A percentile compares a stretch with the other conserved stretches of the same genome.
Conservation (phyloP, 352 stramenopile species). For the Phytopythium kandeliae region DNA sequence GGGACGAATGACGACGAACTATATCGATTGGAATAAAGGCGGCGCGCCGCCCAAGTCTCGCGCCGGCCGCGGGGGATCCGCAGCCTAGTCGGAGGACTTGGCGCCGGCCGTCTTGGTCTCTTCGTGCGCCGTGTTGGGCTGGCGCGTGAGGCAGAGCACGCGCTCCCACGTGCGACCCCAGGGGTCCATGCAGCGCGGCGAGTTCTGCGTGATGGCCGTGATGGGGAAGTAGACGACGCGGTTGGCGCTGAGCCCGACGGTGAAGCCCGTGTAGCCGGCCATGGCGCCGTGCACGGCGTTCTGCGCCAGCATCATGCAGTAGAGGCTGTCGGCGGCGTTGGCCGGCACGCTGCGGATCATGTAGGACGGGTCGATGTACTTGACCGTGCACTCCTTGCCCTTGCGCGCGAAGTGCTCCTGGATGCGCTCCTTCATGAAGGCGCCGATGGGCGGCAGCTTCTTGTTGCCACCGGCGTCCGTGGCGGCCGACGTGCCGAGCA, state of each 20-base stretch:
- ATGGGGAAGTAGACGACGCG: constrained; percentile 91
- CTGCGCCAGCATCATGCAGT: constrained; percentile 97
- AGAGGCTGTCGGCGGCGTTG: constrained; percentile 92
- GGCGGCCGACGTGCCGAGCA: constrained; percentile 89
- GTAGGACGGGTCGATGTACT: constrained; percentile 97
- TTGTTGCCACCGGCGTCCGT: constrained; percentile 93
- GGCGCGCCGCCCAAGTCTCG: too few species aligned
- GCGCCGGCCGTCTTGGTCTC: constrained; percentile 37
- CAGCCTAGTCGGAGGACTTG: constrained; percentile 58
- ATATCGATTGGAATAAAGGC: too few species aligned
- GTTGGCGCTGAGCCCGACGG: constrained; percentile 97
- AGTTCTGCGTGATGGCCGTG: constrained; percentile 82
- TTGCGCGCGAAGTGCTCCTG: constrained; percentile 91
- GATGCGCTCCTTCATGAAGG: constrained; percentile 96
- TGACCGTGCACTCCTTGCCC: constrained; percentile 89
- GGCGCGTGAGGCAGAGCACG: constrained; percentile 92
- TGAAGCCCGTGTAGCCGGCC: constrained; percentile 97
- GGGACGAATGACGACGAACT: too few species aligned
- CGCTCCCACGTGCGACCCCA: constrained; percentile 91
- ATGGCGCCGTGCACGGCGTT: constrained; percentile 98
- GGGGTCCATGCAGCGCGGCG: constrained; percentile 85
- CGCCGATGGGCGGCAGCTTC: constrained; percentile 93
- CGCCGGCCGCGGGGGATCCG: too few species aligned
- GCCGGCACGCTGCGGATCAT: constrained; percentile 92
- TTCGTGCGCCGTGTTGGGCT: constrained; percentile 88